Base-by-base conservation (phyloP, 1,139 yeast genomes). In the Saccharomyces pastorianus region DNA sequence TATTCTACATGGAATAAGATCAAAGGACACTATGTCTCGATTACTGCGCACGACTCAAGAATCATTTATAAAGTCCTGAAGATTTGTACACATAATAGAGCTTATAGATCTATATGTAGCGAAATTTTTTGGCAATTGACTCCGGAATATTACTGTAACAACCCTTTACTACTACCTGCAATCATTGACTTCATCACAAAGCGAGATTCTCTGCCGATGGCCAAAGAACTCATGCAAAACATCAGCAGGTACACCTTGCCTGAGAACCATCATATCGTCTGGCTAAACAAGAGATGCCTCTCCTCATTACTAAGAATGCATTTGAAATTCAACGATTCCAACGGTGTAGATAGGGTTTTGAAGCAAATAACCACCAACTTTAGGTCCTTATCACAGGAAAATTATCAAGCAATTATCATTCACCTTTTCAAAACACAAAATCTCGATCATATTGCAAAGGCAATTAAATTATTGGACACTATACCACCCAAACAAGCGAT, bases 221-320 rank as follows among this genome's bases (percentile, higher is more conserved):
- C 73, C 6, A 61, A 67, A 25, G 57, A 64, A 20, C 51, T 75
- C 1, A 65, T 73, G 57, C 55, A 63, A 7, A 65, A 71, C 25
- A 59, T 67, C 23, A 58, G 61, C 46, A 50, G 53, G 27, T 49
- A 54, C 47, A 55, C 62, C 13, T 27, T 50, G 11, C 63, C 59
- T 2, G 59, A 59, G 49, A 63, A 63, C 64, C 71, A 66, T 47
- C 58, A 59, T 34, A 47, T 67, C 4, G 57, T 62, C 5, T 56
- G 63, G 56, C 53, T 55, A 38, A 59, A 61, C 25, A 61, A 56
- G 51, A 58, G 61, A 47, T 59, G 61, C 38, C 57, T 78, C 8
- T 67, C 74, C 1, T 69, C 76, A 0, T 59, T 79, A 38, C 60
- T 79, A 17, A 59, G 71, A 28, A 64, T 77, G 54, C 75, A 76